These are phyloP conservation scores for Petunia hybrid DNA, from an alignment of 305 asterid genomes.

Conservation along the genomic window DNA sequence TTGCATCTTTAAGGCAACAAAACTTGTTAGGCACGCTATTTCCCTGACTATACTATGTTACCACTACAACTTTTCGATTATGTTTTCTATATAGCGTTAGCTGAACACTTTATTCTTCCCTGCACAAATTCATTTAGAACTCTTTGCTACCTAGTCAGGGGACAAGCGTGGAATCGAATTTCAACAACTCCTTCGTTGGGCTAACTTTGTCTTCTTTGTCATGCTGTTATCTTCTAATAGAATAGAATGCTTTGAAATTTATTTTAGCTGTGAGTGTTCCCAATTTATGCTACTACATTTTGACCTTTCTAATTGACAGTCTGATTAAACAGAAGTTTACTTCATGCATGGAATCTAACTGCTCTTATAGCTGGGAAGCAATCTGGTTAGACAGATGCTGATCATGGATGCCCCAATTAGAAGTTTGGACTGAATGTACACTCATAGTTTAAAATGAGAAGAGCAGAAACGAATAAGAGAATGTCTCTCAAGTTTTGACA, in stretches of 20 bases:
- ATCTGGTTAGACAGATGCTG: not conserved
- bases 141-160: not conserved
- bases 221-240: not conserved
- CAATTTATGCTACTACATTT: not conserved
- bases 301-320: not conserved
- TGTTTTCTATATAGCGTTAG: not conserved
- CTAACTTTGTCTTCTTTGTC: not conserved
- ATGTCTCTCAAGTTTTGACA: not conserved
- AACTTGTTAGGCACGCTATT: not conserved
- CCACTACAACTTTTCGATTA: not conserved
- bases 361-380: not conserved
- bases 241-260: not conserved
- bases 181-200: not conserved
- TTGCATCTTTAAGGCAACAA: not conserved
- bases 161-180: not conserved
- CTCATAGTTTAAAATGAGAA: not conserved
- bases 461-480: not conserved
- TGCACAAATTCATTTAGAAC: constrained; percentile 9
- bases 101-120: not conserved
- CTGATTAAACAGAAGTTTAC: not conserved
- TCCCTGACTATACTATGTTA: not conserved
- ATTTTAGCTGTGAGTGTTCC: not conserved
- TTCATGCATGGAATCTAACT: not conserved
- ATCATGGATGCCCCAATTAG: not conserved
- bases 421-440: not conserved